Percentiles rank a stretch among this genome's conserved stretches.
Conservation (phyloP, 2,329 filamentous ascomycete genomes). For the Epichloe aotearoae region DNA sequence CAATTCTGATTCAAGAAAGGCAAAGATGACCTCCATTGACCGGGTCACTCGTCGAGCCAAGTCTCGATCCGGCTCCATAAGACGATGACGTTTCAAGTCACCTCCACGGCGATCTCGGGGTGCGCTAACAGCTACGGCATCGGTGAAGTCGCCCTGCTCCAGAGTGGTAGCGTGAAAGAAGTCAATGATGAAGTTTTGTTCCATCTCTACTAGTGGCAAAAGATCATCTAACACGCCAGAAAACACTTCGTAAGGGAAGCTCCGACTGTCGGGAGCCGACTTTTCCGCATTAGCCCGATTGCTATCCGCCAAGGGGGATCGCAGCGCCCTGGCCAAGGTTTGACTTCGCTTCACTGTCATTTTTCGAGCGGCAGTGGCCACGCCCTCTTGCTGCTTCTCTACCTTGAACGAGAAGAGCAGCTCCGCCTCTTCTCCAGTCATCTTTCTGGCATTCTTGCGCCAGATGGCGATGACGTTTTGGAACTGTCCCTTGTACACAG, state of each 20-base stretch:
- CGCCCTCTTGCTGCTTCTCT: constrained; percentile 75
- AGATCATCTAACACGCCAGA: constrained; percentile 68
- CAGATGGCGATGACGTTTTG: constrained; percentile 63
- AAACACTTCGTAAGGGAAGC: constrained; percentile 72
- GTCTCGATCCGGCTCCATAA: constrained; percentile 79
- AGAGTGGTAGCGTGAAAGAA: constrained; percentile 92
- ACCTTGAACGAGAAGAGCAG: constrained; percentile 73
- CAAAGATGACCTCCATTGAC: constrained; percentile 80
- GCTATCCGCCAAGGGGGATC: constrained; percentile 51
- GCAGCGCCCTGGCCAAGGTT: constrained; percentile 62
- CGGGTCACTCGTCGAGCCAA: constrained; percentile 75
- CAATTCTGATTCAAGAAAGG: constrained; percentile 67
- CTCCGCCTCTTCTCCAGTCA: constrained; percentile 64
- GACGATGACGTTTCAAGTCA: constrained; percentile 59
- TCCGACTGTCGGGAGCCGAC: constrained; percentile 44
- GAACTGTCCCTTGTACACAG: constrained; percentile 73
- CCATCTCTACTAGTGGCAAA: constrained; percentile 70
- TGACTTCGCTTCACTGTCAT: constrained; percentile 90
- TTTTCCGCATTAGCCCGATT: constrained; percentile 40
- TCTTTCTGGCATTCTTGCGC: constrained; percentile 66
- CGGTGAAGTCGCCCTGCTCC: constrained; percentile 69
- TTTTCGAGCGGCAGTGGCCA: constrained; percentile 68
- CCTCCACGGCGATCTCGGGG: constrained; percentile 58
- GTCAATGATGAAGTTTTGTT: constrained; percentile 95
- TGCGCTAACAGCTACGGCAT: constrained; percentile 52